Evolutionary conservation across 2,329 filamentous ascomycete genomes (phyloP).

Genomic region (Colletotrichum tropicale): DNA sequence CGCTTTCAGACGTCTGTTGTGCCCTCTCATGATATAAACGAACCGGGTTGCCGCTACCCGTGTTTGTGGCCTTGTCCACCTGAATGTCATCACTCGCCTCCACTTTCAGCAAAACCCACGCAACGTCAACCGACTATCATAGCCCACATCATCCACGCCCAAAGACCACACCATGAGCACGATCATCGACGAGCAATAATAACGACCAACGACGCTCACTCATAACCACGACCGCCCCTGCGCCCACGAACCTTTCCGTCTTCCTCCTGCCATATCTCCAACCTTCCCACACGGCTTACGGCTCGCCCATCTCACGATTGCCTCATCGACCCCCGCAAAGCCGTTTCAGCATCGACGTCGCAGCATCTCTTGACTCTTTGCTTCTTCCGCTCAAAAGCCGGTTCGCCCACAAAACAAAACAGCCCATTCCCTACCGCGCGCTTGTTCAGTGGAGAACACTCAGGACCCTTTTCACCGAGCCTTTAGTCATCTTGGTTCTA

Average conservation of each 20-base stretch:
- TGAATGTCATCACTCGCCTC: conserved; percentile 2
- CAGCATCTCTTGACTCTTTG: not conserved
- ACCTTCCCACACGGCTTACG: not conserved
- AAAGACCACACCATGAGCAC: not conserved
- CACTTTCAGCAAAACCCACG: not conserved
- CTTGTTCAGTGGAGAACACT: conserved; percentile 18
- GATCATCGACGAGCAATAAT: not conserved
- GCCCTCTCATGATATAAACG: conserved; percentile 14
- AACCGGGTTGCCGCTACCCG: not conserved
- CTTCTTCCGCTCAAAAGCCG: not conserved
- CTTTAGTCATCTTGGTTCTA: not conserved
- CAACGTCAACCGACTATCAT: conserved; percentile 6
- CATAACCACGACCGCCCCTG: not conserved
- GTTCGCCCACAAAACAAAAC: not conserved
- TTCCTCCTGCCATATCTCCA: not conserved
- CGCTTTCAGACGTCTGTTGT: not conserved
- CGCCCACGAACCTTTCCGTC: not conserved
- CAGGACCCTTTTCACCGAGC: not conserved
- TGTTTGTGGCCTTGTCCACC: not conserved
- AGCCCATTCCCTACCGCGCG: conserved; percentile 13
- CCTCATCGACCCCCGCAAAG: not conserved
- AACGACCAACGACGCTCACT: not conserved
- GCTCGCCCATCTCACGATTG: not conserved
- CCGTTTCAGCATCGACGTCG: conserved; percentile 4
- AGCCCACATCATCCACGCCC: not conserved